Evolutionary conservation across 2,329 filamentous ascomycete species (phyloP).

Genomic region (Pseudogymnoascus sp.): DNA sequence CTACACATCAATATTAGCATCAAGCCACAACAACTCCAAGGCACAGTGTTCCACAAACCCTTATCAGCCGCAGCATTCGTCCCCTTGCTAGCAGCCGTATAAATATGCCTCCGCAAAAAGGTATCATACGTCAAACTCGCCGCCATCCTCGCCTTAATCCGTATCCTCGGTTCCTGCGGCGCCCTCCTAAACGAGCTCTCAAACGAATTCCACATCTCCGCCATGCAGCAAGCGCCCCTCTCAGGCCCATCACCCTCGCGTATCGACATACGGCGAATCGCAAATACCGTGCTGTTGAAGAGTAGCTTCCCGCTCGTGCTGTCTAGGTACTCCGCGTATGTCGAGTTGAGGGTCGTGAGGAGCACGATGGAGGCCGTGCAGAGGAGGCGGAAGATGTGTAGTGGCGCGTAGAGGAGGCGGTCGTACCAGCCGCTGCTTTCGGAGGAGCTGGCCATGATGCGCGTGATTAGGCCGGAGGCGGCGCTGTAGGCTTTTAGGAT

Average conservation of each 20-base stretch:
- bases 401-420: slow-evolving; percentile 9
- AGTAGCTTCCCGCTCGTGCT: neutral
- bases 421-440: slow-evolving; percentile 5
- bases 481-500: slow-evolving; percentile 14
- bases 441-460: neutral
- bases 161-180: neutral
- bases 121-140: slow-evolving; percentile 8
- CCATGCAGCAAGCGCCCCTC: slow-evolving; percentile 10
- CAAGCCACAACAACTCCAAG: neutral
- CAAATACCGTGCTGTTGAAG: slow-evolving; percentile 10
- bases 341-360: slow-evolving; percentile 13
- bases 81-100: neutral
- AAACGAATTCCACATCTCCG: slow-evolving; percentile 12
- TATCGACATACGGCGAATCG: neutral
- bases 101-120: neutral
- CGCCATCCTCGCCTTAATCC: neutral
- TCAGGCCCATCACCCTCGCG: slow-evolving; percentile 11
- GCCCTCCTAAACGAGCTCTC: neutral
- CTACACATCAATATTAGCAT: neutral
- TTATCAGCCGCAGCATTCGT: neutral
- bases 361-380: slow-evolving; percentile 9
- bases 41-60: neutral
- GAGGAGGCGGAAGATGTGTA: slow-evolving; percentile 8
- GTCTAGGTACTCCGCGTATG: slow-evolving; percentile 13
- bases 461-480: slow-evolving; percentile 9